Conservation (phyloP, 2,329 filamentous ascomycete species). For the Parastagonospora nodorum region DNA sequence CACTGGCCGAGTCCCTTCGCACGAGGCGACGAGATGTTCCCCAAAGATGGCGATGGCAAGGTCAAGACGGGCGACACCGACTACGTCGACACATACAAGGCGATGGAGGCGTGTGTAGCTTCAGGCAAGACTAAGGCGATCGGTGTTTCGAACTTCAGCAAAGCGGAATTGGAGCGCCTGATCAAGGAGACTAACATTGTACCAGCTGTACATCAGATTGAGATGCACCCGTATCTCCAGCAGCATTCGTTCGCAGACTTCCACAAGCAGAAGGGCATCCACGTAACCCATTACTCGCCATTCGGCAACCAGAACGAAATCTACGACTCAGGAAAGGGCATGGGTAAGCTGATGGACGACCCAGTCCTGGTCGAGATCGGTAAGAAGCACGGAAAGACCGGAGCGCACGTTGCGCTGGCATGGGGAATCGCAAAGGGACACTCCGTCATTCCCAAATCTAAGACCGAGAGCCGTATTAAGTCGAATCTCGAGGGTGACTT, state of each 20-base stretch:
- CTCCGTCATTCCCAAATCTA: slow-evolving; percentile 42
- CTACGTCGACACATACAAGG: slow-evolving; percentile 41
- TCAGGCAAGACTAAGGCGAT: slow-evolving; percentile 40
- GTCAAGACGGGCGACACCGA: slow-evolving; percentile 28
- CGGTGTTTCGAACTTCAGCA: slow-evolving; percentile 42
- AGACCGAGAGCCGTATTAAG: slow-evolving; percentile 38
- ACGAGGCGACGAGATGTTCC: slow-evolving; percentile 70
- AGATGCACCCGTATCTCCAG: slow-evolving; percentile 39
- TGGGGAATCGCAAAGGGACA: slow-evolving; percentile 75
- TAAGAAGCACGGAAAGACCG: slow-evolving; percentile 67
- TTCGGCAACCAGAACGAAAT: slow-evolving; percentile 43
- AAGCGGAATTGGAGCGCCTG: slow-evolving; percentile 55
- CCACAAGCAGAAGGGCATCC: slow-evolving; percentile 36
- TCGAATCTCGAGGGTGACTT: slow-evolving; percentile 63
- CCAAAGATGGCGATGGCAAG: slow-evolving; percentile 50
- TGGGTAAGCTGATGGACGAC: slow-evolving; percentile 51
- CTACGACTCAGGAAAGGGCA: slow-evolving; percentile 35
- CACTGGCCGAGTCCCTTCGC: slow-evolving; percentile 76
- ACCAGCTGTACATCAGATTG: slow-evolving; percentile 40
- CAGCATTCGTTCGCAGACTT: slow-evolving; percentile 31
- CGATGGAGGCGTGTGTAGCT: slow-evolving; percentile 48
- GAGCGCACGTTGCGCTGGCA: slow-evolving; percentile 82
- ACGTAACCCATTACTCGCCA: slow-evolving; percentile 42
- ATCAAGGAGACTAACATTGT: slow-evolving; percentile 49
- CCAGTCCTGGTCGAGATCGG: slow-evolving; percentile 70